A percentile compares a stretch with the other conserved stretches of the same genome.
Evolutionary conservation across 768 basidiomycete species (phyloP).

Genomic region (Hygrophorus russula): DNA sequence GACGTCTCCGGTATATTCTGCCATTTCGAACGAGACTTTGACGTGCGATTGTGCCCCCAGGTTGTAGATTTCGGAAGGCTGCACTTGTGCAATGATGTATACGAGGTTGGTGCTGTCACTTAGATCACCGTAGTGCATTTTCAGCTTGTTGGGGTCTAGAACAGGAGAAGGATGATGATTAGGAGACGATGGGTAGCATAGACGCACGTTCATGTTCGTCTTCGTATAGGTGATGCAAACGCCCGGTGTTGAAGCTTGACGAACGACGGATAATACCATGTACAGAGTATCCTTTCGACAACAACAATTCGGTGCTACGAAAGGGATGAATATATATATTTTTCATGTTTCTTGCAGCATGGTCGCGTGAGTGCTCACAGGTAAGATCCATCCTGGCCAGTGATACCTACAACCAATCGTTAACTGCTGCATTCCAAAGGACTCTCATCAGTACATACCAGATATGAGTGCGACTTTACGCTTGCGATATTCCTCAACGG

Average conservation of each 20-base stretch:
- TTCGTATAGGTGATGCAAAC: slow-evolving; percentile 85
- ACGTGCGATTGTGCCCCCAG: slow-evolving; percentile 97
- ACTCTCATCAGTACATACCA: slow-evolving; percentile 35
- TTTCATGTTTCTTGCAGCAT: slow-evolving; percentile 5
- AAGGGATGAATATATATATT: slow-evolving; percentile 1
- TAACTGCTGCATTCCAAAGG: slow-evolving; percentile 7
- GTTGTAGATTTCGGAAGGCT: slow-evolving; percentile 95
- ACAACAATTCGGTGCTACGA: slow-evolving; percentile 67
- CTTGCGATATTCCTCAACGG: slow-evolving; percentile 75
- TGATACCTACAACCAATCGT: slow-evolving; percentile 53
- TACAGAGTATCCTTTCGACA: slow-evolving; percentile 84
- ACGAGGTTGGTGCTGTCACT: slow-evolving; percentile 96
- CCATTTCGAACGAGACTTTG: slow-evolving; percentile 99
- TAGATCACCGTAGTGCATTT: slow-evolving; percentile 85
- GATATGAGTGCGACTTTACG: slow-evolving; percentile 92
- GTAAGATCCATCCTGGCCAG: slow-evolving; percentile 95
- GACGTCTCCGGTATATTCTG: slow-evolving; percentile 97
- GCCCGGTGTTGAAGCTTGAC: slow-evolving; percentile 95
- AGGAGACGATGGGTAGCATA: slow-evolving; percentile 2
- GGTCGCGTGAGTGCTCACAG: slow-evolving; percentile 38
- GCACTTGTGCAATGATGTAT: slow-evolving; percentile 89
- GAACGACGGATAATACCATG: slow-evolving; percentile 96
- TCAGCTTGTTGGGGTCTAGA: slow-evolving; percentile 64
- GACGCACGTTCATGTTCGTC: slow-evolving; percentile 85
- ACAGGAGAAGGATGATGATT: slow-evolving; percentile 3